Conservation (phyloP, 306 rosid species). For the Nissolia schottii region DNA sequence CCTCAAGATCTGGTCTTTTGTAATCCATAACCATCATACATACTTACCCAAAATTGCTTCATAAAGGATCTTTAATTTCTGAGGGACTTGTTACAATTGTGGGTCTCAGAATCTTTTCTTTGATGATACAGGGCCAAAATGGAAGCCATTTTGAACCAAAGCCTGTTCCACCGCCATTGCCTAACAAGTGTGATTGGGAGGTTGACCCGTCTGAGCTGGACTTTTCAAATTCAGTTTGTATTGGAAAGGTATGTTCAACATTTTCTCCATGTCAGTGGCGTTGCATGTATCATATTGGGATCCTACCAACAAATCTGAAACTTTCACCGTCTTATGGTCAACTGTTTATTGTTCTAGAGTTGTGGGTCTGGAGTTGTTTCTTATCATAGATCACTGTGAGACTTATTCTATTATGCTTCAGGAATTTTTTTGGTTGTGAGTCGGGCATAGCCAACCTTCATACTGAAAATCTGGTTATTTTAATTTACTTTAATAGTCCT, state of each 20-base stretch:
- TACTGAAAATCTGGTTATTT: neutral
- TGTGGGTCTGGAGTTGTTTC: neutral
- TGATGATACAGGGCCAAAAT: conserved; percentile 71
- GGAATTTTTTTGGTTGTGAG: neutral
- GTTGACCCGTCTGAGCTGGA: conserved; percentile 89
- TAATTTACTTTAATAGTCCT: neutral
- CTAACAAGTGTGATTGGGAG: conserved; percentile 97
- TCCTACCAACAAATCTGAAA: neutral
- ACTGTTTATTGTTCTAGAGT: conserved; percentile 1
- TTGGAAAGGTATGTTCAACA: conserved; percentile 65
- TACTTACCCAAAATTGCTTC: neutral
- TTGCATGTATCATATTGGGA: neutral
- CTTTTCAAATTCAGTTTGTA: conserved; percentile 65
- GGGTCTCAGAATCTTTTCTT: conserved; percentile 1
- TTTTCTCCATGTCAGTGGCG: neutral
- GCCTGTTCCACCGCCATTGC: conserved; percentile 77
- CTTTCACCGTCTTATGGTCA: neutral
- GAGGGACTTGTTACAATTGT: neutral
- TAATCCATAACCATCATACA: neutral
- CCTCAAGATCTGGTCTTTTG: neutral
- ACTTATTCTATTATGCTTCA: conserved; percentile 5
- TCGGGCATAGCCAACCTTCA: neutral
- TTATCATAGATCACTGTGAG: neutral
- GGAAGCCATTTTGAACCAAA: conserved; percentile 80
- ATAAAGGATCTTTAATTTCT: neutral